A percentile compares a stretch with the other conserved stretches of the same genome.
Conservation (phyloP, 106 monocot genomes). For the Allium sativum region DNA sequence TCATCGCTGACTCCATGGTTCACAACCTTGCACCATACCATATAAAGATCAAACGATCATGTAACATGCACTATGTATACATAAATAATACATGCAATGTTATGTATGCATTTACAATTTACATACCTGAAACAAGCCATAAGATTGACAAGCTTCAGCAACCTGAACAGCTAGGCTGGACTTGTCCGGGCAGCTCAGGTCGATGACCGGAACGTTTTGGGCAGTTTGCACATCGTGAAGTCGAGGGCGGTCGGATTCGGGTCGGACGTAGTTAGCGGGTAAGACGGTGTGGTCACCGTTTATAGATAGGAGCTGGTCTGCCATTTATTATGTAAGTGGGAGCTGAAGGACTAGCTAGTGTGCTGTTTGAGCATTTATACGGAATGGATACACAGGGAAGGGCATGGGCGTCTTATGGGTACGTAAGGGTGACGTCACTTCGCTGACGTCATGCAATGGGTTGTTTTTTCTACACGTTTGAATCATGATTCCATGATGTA, state of each 20-base stretch:
- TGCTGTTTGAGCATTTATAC: neutral
- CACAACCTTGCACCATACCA: conserved; percentile 14
- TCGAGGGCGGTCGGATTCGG: conserved; percentile 45
- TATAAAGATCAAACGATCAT: neutral
- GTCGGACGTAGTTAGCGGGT: conserved; percentile 57
- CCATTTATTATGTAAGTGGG: conserved; percentile 14
- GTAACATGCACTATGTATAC: neutral
- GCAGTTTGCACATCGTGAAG: conserved; percentile 36
- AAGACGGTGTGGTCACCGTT: conserved; percentile 19
- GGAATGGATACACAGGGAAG: neutral
- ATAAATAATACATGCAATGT: neutral
- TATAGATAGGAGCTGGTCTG: conserved; percentile 34
- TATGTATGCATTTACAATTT: neutral
- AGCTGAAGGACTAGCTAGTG: neutral
- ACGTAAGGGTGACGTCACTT: neutral
- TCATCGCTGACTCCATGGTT: conserved; percentile 57
- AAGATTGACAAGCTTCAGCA: conserved; percentile 37
- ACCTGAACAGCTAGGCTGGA: conserved; percentile 22
- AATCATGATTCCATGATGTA: too few species aligned
- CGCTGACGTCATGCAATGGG: neutral
- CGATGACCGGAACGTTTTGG: conserved; percentile 55
- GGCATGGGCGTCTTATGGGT: neutral
- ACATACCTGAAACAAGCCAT: conserved; percentile 86
- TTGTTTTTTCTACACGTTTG: neutral
- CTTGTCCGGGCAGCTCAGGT: conserved; percentile 28